Percentiles rank a stretch among this genome's conserved stretches.
These are phyloP conservation scores for Wickerhamomyces canadensis DNA, from an alignment of 805 yeast species.

Conservation along the genomic window DNA sequence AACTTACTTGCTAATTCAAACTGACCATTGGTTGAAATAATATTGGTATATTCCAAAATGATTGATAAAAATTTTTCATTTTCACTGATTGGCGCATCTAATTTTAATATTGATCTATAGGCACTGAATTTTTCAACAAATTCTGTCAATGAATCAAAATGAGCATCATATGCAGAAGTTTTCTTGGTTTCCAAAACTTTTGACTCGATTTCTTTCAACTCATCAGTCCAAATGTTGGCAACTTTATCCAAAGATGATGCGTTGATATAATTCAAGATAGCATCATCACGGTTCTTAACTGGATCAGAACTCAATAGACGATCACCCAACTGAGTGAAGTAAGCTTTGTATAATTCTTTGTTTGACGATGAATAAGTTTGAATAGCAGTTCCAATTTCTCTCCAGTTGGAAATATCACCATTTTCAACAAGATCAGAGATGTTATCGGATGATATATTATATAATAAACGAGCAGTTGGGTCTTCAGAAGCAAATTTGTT, in stretches of 20 bases:
- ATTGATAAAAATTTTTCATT: slow-evolving; percentile 35
- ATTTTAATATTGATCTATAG: slow-evolving; percentile 48
- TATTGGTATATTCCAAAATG: slow-evolving; percentile 75
- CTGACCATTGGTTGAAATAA: slow-evolving; percentile 77
- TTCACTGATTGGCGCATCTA: slow-evolving; percentile 21
- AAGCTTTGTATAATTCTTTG: slow-evolving; percentile 42
- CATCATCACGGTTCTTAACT: slow-evolving; percentile 57
- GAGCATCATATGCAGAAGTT: slow-evolving; percentile 72
- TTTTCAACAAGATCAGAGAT: slow-evolving; percentile 69
- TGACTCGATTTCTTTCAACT: slow-evolving; percentile 46
- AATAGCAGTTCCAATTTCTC: slow-evolving; percentile 67
- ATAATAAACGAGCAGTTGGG: slow-evolving; percentile 68
- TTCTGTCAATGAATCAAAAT: slow-evolving; percentile 71
- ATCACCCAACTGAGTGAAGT: slow-evolving; percentile 70
- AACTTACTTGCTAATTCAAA: slow-evolving; percentile 74
- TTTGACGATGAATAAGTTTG: slow-evolving; percentile 44
- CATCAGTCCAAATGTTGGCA: slow-evolving; percentile 78
- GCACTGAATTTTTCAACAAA: slow-evolving; percentile 82
- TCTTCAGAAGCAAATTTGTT: slow-evolving; percentile 41
- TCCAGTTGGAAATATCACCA: slow-evolving; percentile 79
- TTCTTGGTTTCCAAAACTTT: slow-evolving; percentile 32
- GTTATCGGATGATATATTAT: slow-evolving; percentile 51
- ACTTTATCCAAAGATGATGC: slow-evolving; percentile 79
- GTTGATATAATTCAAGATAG: slow-evolving; percentile 71
- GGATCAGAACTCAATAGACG: slow-evolving; percentile 50